Evolutionary conservation across 1,139 yeast species (phyloP).

Genomic region (Debaryomyces singareniensis): DNA sequence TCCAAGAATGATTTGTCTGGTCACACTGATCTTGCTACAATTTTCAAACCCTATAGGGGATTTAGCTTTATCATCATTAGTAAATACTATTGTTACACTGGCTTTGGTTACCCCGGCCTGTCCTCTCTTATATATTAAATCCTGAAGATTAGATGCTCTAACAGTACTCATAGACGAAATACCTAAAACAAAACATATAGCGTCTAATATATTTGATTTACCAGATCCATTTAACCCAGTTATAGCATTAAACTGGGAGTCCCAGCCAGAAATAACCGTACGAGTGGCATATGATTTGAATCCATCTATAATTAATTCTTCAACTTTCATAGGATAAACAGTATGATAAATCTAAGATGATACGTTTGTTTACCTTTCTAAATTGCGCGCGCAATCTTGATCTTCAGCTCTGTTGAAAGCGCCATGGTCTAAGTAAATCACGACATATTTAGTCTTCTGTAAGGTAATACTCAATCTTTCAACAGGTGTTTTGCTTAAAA

Average conservation of each 20-base stretch:
- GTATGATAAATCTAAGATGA: too few species aligned
- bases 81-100: conserved; percentile 91
- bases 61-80: conserved; percentile 66
- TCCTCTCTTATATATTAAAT: conserved; percentile 91
- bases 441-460: too few species aligned
- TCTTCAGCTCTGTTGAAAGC: too few species aligned
- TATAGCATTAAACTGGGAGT: conserved; percentile 91
- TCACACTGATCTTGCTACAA: conserved; percentile 76
- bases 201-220: conserved; percentile 89
- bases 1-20: conserved; percentile 86
- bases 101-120: conserved; percentile 98
- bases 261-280: conserved; percentile 95
- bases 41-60: conserved; percentile 89
- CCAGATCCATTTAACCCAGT: conserved; percentile 98
- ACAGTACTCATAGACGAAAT: conserved; percentile 92
- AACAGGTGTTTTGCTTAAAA: too few species aligned
- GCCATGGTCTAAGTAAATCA: too few species aligned
- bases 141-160: conserved; percentile 89
- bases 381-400: too few species aligned
- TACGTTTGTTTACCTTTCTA: too few species aligned
- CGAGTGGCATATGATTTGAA: conserved; percentile 97
- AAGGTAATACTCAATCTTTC: too few species aligned
- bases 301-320: conserved; percentile 93
- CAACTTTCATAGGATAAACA: conserved; percentile 98
- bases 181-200: conserved; percentile 97